phyloP scores from a whole-genome alignment of 805 yeast species.

The Yarrowia deformans region DNA sequence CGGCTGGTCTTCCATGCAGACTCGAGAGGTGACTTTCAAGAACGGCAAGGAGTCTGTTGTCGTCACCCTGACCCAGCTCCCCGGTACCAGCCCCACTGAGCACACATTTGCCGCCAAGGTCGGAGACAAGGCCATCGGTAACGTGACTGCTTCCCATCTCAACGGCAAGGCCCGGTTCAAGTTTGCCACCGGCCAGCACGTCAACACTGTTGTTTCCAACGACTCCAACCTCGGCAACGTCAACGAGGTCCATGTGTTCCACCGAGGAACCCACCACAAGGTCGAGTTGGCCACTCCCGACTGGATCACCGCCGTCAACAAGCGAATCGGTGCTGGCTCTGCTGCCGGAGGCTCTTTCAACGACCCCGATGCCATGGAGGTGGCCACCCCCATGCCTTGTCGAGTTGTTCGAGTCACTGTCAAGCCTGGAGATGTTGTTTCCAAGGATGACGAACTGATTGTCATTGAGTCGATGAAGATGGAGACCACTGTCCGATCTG shows the following conservation, averaged over 20 bases:
- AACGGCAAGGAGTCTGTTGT: constrained; percentile 38
- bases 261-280: constrained; percentile 46
- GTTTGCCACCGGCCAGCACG: constrained; percentile 44
- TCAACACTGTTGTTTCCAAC: constrained; percentile 44
- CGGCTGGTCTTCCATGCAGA: constrained; percentile 41
- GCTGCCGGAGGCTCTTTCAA: constrained; percentile 93
- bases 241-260: constrained; percentile 46
- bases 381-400: constrained; percentile 89
- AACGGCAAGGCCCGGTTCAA: constrained; percentile 42
- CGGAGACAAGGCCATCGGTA: constrained; percentile 34
- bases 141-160: constrained; percentile 32
- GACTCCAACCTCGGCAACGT: constrained; percentile 35
- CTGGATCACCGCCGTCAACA: constrained; percentile 45
- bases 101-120: constrained; percentile 37
- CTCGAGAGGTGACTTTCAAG: constrained; percentile 41
- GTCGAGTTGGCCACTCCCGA: constrained; percentile 45
- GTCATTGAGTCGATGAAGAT: constrained; percentile 49
- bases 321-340: constrained; percentile 78
- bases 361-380: constrained; percentile 99
- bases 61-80: constrained; percentile 40
- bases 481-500: constrained; percentile 50
- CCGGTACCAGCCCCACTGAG: constrained; percentile 27
- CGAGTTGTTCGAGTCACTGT: constrained; percentile 47
- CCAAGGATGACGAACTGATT: constrained; percentile 47
- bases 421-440: constrained; percentile 45